Percentiles rank a stretch among this genome's conserved stretches.
These are phyloP conservation scores for Ceratocystis alfenasii DNA, from an alignment of 2,329 filamentous ascomycete genomes.

Conservation along the genomic window DNA sequence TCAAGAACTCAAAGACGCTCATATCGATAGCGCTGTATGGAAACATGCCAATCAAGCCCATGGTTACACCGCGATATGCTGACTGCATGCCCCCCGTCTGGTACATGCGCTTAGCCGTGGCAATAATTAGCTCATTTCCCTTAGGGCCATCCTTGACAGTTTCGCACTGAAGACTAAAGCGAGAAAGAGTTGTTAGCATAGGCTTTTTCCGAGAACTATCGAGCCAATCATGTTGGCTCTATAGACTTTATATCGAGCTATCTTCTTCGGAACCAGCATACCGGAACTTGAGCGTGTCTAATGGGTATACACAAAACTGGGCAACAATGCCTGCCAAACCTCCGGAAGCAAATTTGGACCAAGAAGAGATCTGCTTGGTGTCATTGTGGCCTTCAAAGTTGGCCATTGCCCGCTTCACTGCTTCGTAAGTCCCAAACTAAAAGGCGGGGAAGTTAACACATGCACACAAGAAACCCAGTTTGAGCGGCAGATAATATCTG, in stretches of 20 bases:
- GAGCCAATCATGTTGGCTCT: too few species aligned
- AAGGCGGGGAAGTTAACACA: background rate
- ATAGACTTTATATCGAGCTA: background rate
- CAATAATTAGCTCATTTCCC: slow-evolving; percentile 69
- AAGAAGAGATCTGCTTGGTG: slow-evolving; percentile 62
- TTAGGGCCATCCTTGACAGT: slow-evolving; percentile 74
- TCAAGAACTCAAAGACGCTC: slow-evolving; percentile 87
- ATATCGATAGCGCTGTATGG: slow-evolving; percentile 96
- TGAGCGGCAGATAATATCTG: too few species aligned
- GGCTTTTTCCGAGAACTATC: background rate
- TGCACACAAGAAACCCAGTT: background rate
- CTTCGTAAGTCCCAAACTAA: slow-evolving; percentile 87
- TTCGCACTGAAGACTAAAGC: slow-evolving; percentile 73
- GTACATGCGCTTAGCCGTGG: slow-evolving; percentile 81
- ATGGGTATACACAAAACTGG: slow-evolving; percentile 90
- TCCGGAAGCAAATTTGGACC: slow-evolving; percentile 82
- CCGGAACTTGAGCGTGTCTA: slow-evolving; percentile 69
- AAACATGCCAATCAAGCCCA: slow-evolving; percentile 93
- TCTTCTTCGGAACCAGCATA: slow-evolving; percentile 25
- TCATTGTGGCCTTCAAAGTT: slow-evolving; percentile 80
- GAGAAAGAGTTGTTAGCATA: background rate
- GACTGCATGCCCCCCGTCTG: slow-evolving; percentile 58
- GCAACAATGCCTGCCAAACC: slow-evolving; percentile 88
- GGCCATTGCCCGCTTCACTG: slow-evolving; percentile 76
- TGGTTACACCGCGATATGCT: slow-evolving; percentile 84